Conservation (phyloP, 176 grass and related monocot species). For the Poa annua region DNA sequence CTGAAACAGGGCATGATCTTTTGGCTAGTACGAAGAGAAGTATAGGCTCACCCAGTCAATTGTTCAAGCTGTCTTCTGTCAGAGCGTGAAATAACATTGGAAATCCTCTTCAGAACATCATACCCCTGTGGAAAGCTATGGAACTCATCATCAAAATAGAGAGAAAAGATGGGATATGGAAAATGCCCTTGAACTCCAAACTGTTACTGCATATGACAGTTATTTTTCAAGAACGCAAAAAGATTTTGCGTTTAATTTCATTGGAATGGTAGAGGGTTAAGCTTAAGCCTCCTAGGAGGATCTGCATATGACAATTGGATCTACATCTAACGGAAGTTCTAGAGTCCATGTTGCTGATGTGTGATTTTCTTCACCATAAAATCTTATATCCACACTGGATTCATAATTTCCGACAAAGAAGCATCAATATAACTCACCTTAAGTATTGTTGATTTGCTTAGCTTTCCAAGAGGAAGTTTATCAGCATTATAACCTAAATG, state of each 20-base stretch:
- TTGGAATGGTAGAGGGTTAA: no score
- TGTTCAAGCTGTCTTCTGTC: conserved; percentile 78
- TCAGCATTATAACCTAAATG: conserved; percentile 92
- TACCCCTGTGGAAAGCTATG: conserved; percentile 67
- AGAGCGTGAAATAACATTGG: conserved; percentile 68
- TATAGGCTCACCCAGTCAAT: conserved; percentile 72
- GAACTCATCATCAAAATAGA: conserved; percentile 39
- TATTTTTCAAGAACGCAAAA: no score
- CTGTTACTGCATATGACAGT: conserved; percentile 6
- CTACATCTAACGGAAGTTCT: background rate
- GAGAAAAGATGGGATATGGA: conserved; percentile 24
- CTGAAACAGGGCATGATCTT: background rate
- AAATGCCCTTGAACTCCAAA: conserved; percentile 22
- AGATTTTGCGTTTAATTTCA: no score
- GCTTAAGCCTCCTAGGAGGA: no score
- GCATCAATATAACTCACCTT: conserved; percentile 58
- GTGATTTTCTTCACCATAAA: conserved; percentile 8
- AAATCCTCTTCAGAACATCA: conserved; percentile 88
- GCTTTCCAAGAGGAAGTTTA: conserved; percentile 93
- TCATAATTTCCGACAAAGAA: conserved; percentile 28
- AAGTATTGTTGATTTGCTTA: conserved; percentile 94
- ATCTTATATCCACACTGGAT: conserved; percentile 18
- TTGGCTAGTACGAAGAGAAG: conserved; percentile 22
- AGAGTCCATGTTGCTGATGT: conserved; percentile 24
- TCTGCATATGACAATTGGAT: background rate